Percentiles rank a stretch among this genome's conserved stretches.
Evolutionary conservation across 1,284 basidiomycete species (phyloP).

Genomic region (Tetrapyrgos nigripes): DNA sequence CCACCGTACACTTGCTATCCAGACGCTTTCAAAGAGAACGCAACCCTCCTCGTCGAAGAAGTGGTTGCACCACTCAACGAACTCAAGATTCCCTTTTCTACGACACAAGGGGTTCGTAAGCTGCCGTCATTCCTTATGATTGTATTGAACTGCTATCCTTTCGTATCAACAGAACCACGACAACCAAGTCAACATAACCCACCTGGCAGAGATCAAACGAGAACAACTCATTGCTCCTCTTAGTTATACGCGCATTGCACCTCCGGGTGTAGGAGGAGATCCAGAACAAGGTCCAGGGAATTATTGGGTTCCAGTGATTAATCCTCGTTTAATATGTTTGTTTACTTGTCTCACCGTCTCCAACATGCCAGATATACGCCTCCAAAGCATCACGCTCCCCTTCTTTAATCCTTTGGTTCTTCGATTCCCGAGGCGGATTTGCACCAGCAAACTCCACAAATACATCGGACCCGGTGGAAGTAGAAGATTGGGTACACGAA

Average conservation of each 20-base stretch:
- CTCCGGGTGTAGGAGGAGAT: conserved; percentile 62
- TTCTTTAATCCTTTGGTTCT: conserved; percentile 70
- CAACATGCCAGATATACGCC: conserved; percentile 43
- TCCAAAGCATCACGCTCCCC: conserved; percentile 38
- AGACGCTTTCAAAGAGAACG: conserved; percentile 70
- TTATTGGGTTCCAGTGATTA: conserved; percentile 72
- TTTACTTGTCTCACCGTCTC: conserved; percentile 1
- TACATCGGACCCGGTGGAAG: conserved; percentile 50
- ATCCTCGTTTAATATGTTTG: conserved; percentile 8
- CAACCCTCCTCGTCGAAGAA: conserved; percentile 55
- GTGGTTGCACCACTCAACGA: conserved; percentile 56
- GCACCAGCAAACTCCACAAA: conserved; percentile 46
- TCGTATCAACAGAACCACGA: conserved; percentile 63
- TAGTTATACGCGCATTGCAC: conserved; percentile 66
- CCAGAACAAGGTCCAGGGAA: conserved; percentile 63
- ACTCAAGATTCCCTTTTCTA: conserved; percentile 56
- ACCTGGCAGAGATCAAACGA: conserved; percentile 61
- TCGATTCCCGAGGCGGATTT: conserved; percentile 71
- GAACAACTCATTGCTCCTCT: conserved; percentile 61
- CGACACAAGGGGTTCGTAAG: conserved; percentile 59
- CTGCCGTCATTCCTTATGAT: background rate
- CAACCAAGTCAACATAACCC: conserved; percentile 71
- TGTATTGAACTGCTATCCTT: background rate
- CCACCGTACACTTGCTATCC: background rate
- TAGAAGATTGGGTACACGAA: conserved; percentile 60